Conservation (phyloP, 495 filamentous ascomycete genomes). For the Talaromyces ruber region DNA sequence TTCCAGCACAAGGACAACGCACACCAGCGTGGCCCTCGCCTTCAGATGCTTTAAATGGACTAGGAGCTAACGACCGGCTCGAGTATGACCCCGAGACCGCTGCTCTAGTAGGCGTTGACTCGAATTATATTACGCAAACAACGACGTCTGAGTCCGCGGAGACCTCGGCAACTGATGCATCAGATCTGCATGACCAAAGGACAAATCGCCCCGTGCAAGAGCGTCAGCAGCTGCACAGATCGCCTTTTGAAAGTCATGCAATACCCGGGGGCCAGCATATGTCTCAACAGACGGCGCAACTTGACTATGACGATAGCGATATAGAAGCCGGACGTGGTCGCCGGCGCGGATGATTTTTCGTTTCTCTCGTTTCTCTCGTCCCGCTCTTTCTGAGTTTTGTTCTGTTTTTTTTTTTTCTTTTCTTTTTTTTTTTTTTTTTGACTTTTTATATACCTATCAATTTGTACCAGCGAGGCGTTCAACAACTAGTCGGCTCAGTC, state of each 20-base stretch:
- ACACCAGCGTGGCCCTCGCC: conserved; percentile 34
- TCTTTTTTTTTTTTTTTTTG: too few species aligned
- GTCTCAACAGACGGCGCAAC: not conserved
- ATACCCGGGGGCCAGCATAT: not conserved
- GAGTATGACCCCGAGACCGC: conserved; percentile 39
- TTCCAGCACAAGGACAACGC: conserved; percentile 27
- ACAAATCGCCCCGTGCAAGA: not conserved
- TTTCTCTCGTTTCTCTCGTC: not conserved
- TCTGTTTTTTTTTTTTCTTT: not conserved
- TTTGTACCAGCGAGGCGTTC: conserved; percentile 1
- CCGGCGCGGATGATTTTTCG: not conserved
- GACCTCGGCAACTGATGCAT: not conserved
- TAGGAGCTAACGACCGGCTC: conserved; percentile 19
- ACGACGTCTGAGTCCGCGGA: not conserved
- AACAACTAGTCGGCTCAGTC: not conserved
- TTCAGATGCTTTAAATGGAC: conserved; percentile 16
- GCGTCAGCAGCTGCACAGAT: not conserved
- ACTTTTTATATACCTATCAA: not conserved
- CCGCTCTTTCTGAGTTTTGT: not conserved
- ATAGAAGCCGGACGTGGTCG: not conserved
- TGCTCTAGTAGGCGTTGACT: conserved; percentile 24
- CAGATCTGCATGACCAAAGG: not conserved
- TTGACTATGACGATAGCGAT: not conserved
- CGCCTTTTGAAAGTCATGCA: not conserved
- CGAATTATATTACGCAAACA: not conserved